These are phyloP conservation scores for Penicillium waksmanii DNA, from an alignment of 495 filamentous ascomycete genomes.

Conservation along the genomic window DNA sequence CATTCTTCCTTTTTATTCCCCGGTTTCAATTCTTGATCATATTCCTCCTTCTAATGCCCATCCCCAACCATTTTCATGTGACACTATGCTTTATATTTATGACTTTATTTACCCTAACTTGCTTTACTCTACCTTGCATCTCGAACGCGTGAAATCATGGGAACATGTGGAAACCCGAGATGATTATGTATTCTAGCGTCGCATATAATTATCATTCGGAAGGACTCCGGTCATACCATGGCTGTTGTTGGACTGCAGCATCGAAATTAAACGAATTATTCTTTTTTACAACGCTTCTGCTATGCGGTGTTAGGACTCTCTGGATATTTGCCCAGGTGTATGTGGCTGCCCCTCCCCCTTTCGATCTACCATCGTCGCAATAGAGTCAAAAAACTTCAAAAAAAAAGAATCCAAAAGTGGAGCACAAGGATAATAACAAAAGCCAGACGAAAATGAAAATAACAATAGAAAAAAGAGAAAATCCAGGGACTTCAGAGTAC, in stretches of 20 bases:
- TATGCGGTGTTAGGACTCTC: neutral
- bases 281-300: neutral
- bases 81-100: constrained; percentile 25
- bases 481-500: too few species aligned
- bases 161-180: constrained; percentile 18
- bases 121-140: neutral
- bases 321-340: too few species aligned
- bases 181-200: constrained; percentile 37
- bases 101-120: constrained; percentile 12
- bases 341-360: too few species aligned
- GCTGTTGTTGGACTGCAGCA: neutral
- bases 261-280: neutral
- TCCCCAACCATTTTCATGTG: constrained; percentile 12
- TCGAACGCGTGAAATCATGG: constrained; percentile 18
- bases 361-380: too few species aligned
- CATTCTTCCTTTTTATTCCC: constrained; percentile 5
- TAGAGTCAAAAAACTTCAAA: too few species aligned
- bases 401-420: too few species aligned
- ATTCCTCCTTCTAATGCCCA: constrained; percentile 25
- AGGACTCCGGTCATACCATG: neutral
- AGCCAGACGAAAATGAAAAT: too few species aligned
- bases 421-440: too few species aligned
- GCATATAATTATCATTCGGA: constrained; percentile 15
- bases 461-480: too few species aligned
- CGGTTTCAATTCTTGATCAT: constrained; percentile 11